Evolutionary conservation across 371 early-diverging fungal genomes (phyloP).

Genomic region (Mucor indicus): DNA sequence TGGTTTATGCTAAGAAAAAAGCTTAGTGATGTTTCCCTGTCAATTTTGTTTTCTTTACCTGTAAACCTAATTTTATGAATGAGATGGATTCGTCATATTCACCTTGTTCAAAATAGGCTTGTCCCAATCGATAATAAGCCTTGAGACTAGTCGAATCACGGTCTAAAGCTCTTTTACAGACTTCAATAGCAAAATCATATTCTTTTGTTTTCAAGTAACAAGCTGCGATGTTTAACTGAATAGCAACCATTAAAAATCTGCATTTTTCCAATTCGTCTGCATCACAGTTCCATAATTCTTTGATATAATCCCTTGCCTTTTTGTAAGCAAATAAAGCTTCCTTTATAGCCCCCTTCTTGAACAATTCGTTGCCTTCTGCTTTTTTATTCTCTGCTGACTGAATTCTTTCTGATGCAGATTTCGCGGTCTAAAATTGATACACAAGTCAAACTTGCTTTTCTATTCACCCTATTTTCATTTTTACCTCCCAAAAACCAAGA

Average conservation of each 20-base stretch:
- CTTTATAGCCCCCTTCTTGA: conserved; percentile 30
- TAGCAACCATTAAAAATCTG: conserved; percentile 27
- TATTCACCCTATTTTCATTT: not conserved
- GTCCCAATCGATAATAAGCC: conserved; percentile 59
- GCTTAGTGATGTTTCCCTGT: no score
- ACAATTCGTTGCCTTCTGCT: conserved; percentile 50
- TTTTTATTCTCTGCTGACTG: conserved; percentile 48
- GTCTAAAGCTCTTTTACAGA: conserved; percentile 46
- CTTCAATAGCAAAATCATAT: conserved; percentile 38
- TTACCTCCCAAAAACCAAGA: conserved; percentile 51
- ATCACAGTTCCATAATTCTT: conserved; percentile 42
- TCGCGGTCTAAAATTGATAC: conserved; percentile 15
- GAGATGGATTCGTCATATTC: conserved; percentile 54
- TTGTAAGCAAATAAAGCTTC: conserved; percentile 35
- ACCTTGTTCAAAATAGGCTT: conserved; percentile 51
- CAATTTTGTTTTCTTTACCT: conserved; percentile 19
- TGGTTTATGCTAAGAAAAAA: conserved; percentile 11
- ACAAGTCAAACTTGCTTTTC: not conserved
- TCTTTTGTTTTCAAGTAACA: conserved; percentile 42
- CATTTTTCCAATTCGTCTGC: conserved; percentile 25
- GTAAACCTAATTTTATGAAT: conserved; percentile 43
- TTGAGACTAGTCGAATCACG: conserved; percentile 59
- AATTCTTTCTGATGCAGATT: conserved; percentile 22
- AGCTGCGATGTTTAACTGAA: conserved; percentile 38
- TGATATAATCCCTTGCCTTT: conserved; percentile 32